Conservation (phyloP, 192 early-diverging fungal species). For the Cladochytrium replicatum region DNA sequence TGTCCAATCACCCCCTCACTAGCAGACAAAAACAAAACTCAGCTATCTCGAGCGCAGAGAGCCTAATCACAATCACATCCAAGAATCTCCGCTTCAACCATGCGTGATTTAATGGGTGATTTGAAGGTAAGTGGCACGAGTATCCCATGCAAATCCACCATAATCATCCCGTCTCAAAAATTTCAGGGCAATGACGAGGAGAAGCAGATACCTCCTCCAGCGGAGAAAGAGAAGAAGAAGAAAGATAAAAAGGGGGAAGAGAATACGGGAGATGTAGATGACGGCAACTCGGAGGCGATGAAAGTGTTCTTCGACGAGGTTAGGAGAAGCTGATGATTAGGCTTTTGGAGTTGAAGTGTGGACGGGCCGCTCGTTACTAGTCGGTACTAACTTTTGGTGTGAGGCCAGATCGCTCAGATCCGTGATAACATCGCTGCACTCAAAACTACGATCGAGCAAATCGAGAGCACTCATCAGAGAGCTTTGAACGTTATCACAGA, state of each 20-base stretch:
- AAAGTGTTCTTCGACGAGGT: slow-evolving; percentile 36
- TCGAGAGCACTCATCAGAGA: slow-evolving; percentile 34
- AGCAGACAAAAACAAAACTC: too few relatives aligned
- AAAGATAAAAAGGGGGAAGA: slow-evolving; percentile 13
- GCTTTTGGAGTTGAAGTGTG: not conserved
- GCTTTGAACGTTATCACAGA: slow-evolving; percentile 40
- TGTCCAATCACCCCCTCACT: too few relatives aligned
- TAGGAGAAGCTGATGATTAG: too few relatives aligned
- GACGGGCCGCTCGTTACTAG: not conserved
- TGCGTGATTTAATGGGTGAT: slow-evolving; percentile 28
- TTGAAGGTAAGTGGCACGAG: slow-evolving; percentile 18
- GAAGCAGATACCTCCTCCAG: slow-evolving; percentile 1
- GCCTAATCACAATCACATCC: too few relatives aligned
- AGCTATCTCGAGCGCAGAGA: too few relatives aligned
- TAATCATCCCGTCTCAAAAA: slow-evolving; percentile 1
- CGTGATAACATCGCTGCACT: slow-evolving; percentile 30
- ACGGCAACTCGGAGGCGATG: slow-evolving; percentile 31
- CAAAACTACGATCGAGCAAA: slow-evolving; percentile 29
- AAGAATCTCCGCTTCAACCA: too few relatives aligned
- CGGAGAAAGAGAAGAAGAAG: slow-evolving; percentile 7
- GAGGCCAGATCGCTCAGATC: slow-evolving; percentile 22
- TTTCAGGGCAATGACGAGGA: not conserved
- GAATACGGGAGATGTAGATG: slow-evolving; percentile 12
- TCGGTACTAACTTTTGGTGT: slow-evolving; percentile 9
- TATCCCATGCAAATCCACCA: slow-evolving; percentile 5